Evolutionary conservation across 805 yeast genomes (phyloP).

Genomic region (Sungouiella thailandica): DNA sequence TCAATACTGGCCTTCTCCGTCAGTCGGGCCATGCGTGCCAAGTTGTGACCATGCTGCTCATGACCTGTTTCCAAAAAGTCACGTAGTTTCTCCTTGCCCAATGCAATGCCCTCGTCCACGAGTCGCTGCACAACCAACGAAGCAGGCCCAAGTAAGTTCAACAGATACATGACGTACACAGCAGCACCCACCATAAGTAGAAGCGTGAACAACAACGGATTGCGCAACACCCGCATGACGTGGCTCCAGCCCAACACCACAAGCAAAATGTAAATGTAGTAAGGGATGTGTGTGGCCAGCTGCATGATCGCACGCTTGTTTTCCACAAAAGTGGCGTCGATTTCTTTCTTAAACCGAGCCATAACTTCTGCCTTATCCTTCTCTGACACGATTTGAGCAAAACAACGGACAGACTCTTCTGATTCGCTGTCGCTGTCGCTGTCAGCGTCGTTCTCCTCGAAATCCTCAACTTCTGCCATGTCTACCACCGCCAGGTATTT

Average conservation of each 20-base stretch:
- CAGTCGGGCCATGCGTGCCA: slow-evolving; percentile 10
- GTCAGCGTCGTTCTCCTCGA: slow-evolving; percentile 16
- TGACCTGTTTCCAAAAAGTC: slow-evolving; percentile 53
- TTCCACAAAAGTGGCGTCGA: slow-evolving; percentile 77
- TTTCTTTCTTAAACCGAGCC: slow-evolving; percentile 62
- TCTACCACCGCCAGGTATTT: slow-evolving; percentile 25
- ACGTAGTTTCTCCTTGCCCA: slow-evolving; percentile 57
- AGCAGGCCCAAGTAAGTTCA: slow-evolving; percentile 77
- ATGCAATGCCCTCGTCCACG: slow-evolving; percentile 48
- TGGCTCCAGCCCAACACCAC: slow-evolving; percentile 92
- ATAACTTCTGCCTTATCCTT: slow-evolving; percentile 53
- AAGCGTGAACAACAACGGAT: slow-evolving; percentile 75
- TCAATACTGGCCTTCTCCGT: slow-evolving; percentile 13
- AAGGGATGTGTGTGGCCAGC: slow-evolving; percentile 75
- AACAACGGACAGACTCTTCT: slow-evolving; percentile 27
- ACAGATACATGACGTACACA: slow-evolving; percentile 59
- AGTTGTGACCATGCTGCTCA: slow-evolving; percentile 19
- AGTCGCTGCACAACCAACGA: slow-evolving; percentile 53
- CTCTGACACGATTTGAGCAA: slow-evolving; percentile 54
- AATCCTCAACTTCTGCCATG: slow-evolving; percentile 29
- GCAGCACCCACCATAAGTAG: slow-evolving; percentile 55
- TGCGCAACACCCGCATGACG: slow-evolving; percentile 79
- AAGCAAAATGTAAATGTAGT: slow-evolving; percentile 70
- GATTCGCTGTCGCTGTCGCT: slow-evolving; percentile 13
- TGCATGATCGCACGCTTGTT: slow-evolving; percentile 83